Base-by-base conservation (phyloP, 306 rosid species). In the Malus sylvestris region DNA sequence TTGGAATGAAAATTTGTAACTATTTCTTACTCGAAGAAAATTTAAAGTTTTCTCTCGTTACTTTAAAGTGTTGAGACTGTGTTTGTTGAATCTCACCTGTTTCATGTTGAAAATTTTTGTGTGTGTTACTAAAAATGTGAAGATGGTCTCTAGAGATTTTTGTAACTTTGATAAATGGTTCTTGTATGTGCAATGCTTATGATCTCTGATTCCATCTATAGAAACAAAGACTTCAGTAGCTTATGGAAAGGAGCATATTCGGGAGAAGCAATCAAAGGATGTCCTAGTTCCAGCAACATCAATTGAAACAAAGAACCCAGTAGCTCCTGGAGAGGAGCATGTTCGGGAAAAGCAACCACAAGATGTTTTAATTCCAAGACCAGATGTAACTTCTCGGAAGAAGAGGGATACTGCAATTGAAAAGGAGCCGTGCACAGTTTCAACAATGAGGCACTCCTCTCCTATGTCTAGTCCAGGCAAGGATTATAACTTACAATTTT, bases 281-380 rank as follows among this genome's bases (percentile, higher is more conserved):
- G 63, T 32, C 70, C 35, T 44, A 12, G 32, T 42, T 80, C 68
- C 30, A 66, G 68, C 18, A 76, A 49, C 14, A 71, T 73, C 62
- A 13, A 0, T 13, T 78, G 73, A 78, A 49, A 74, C 55, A 67
- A 67, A 58, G 71, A 62, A 52, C 79, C 58, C 19, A 16, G 57
- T 76, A 73, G 83, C 81, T 42, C 73, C 79, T 78, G 3, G 25
- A 19, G 79, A 70, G 72, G 80, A 78, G 71, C 57, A 70, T 74
- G 58, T 40, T 19, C 14, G 2, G 29, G 69, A 49, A 30, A 77
- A 77, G 38, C 40, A 35, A 58, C 66, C 30, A 46, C 27, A 6
- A 40, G 71, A 77, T 76, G 63, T 32, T 57, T 44, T 44, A 15
- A n/a, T 60, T 80, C 68, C 30, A 69, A 64, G 19, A 76, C 44